Evolutionary conservation across 257 asterid genomes (phyloP).

Genomic region (Salvia hispanica): DNA sequence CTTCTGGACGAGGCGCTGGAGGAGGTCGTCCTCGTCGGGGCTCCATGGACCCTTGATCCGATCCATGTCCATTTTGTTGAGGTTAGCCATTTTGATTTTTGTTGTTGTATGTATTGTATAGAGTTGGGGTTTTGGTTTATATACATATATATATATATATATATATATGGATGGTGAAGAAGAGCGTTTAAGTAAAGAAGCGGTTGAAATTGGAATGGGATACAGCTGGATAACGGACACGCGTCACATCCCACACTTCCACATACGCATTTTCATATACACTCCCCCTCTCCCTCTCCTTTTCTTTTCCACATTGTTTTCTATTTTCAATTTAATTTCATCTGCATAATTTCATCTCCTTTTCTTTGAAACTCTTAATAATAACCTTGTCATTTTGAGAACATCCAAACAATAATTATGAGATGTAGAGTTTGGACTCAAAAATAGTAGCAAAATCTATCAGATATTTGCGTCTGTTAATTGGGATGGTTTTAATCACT

Average conservation of each 20-base stretch:
- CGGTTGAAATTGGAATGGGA: constrained; percentile 63
- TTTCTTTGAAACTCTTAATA: no score
- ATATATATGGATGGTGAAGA: no score
- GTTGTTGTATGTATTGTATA: no score
- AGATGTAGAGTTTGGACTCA: no score
- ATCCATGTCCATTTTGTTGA: constrained; percentile 56
- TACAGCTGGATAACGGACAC: constrained; percentile 93
- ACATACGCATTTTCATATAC: constrained; percentile 35
- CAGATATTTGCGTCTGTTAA: no score
- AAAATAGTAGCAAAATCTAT: no score
- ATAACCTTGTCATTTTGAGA: no score
- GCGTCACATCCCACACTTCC: constrained; percentile 59
- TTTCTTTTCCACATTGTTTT: background rate
- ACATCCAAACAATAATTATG: no score
- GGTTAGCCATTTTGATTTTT: background rate
- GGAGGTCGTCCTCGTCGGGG: constrained; percentile 78
- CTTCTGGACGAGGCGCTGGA: constrained; percentile 72
- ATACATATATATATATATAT: no score
- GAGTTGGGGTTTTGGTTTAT: constrained; percentile 15
- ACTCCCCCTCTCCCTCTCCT: background rate
- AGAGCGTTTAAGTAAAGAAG: constrained; percentile 12
- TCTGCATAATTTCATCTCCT: no score
- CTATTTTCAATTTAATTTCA: background rate
- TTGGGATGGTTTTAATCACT: no score
- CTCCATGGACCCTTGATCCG: constrained; percentile 98